phyloP scores from a whole-genome alignment of 345 rosid species.

The Syzygium jambos region DNA sequence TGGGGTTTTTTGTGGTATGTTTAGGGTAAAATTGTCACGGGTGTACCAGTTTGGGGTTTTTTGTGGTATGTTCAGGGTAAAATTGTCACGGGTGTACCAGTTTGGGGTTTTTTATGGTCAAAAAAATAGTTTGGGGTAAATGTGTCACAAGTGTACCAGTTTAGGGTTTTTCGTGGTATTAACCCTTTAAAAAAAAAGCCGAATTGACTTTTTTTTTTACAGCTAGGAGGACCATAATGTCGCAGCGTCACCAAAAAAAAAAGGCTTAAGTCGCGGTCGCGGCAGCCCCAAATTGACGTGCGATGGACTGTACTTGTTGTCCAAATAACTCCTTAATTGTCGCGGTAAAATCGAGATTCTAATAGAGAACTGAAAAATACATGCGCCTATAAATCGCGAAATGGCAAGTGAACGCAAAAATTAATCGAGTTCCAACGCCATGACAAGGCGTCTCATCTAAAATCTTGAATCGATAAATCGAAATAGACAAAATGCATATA shows the following conservation, averaged over 20 bases:
- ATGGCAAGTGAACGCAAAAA: neutral
- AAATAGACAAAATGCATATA: neutral
- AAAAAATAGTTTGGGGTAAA: too few species aligned
- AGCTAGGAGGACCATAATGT: neutral
- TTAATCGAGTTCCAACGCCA: accelerated
- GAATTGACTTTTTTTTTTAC: neutral
- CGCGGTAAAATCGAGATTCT: neutral
- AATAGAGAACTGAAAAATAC: neutral
- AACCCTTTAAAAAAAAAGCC: neutral
- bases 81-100: too few species aligned
- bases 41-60: too few species aligned
- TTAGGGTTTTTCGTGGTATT: too few species aligned
- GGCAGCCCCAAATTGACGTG: neutral
- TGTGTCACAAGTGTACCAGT: too few species aligned
- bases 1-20: too few species aligned
- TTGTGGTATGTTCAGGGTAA: too few species aligned
- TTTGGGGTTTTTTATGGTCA: too few species aligned
- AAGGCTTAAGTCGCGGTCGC: neutral
- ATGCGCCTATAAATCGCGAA: neutral
- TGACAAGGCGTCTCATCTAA: accelerated
- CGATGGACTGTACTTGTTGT: neutral
- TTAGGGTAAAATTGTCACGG: too few species aligned
- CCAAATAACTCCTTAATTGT: neutral
- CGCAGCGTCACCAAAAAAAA: neutral
- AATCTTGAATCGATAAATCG: neutral